These are phyloP conservation scores for Ceratocystis eucalypticola DNA, from an alignment of 2,329 filamentous ascomycete species.

Conservation along the genomic window DNA sequence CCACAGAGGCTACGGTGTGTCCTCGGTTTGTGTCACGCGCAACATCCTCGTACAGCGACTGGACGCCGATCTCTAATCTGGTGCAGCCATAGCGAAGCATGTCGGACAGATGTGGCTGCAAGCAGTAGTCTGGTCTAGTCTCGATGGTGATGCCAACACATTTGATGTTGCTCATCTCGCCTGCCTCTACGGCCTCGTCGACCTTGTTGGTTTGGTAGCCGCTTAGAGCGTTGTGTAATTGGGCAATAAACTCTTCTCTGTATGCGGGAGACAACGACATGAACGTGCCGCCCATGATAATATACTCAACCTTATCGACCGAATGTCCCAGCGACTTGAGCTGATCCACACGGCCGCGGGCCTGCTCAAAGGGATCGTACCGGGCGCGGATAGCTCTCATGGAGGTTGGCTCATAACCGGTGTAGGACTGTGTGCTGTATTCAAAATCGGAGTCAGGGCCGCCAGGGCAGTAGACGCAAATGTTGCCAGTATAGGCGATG, in stretches of 20 bases:
- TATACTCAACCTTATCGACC: slow-evolving; percentile 98
- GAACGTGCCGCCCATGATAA: slow-evolving; percentile 98
- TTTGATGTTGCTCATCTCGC: slow-evolving; percentile 93
- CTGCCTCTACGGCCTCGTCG: slow-evolving; percentile 85
- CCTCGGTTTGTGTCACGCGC: slow-evolving; percentile 96
- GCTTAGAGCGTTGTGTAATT: slow-evolving; percentile 90
- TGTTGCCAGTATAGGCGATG: slow-evolving; percentile 96
- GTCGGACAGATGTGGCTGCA: slow-evolving; percentile 85
- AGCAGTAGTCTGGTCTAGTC: slow-evolving; percentile 89
- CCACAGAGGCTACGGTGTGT: slow-evolving; percentile 88
- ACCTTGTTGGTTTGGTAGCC: slow-evolving; percentile 91
- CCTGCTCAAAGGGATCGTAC: slow-evolving; percentile 97
- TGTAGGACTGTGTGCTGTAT: slow-evolving; percentile 98
- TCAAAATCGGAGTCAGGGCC: slow-evolving; percentile 98
- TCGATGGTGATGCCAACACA: slow-evolving; percentile 98
- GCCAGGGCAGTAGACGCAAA: slow-evolving; percentile 96
- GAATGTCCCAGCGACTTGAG: slow-evolving; percentile 91
- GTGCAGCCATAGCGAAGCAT: slow-evolving; percentile 99
- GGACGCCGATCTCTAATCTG: slow-evolving; percentile 83
- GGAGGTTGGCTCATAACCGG: slow-evolving; percentile 93
- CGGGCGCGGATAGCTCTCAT: slow-evolving; percentile 96
- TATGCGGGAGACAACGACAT: slow-evolving; percentile 91
- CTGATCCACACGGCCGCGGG: slow-evolving; percentile 87
- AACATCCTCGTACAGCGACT: slow-evolving; percentile 94
- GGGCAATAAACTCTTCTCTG: slow-evolving; percentile 83